Evolutionary conservation across 441 rosid species (phyloP).

Genomic region (Populus hybrid): DNA sequence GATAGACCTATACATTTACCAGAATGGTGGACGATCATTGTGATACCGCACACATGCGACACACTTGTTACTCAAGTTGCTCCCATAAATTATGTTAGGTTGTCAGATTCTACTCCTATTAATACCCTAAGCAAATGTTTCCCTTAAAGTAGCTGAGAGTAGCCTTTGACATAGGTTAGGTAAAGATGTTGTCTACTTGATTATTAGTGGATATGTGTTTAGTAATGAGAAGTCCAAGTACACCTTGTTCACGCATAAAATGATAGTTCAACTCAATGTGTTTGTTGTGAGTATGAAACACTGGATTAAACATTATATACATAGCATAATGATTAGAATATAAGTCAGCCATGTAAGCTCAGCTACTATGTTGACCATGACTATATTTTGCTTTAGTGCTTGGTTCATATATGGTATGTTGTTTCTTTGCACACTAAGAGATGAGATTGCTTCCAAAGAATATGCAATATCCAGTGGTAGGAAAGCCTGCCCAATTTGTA

Average conservation of each 20-base stretch:
- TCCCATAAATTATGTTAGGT: not conserved
- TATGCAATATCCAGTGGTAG: not conserved
- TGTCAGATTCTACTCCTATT: too few species aligned
- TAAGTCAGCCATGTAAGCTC: too few species aligned
- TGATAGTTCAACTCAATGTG: not conserved
- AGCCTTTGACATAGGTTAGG: not conserved
- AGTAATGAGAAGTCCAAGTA: not conserved
- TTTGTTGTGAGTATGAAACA: not conserved
- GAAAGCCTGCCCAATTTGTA: not conserved
- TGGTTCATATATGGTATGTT: not conserved
- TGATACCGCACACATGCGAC: too few species aligned
- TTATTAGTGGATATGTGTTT: not conserved
- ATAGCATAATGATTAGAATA: not conserved
- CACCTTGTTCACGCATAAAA: not conserved
- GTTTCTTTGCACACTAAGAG: not conserved
- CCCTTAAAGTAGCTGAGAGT: not conserved
- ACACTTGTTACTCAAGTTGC: not conserved
- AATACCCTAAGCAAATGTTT: not conserved
- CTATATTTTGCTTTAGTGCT: not conserved
- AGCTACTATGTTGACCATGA: not conserved
- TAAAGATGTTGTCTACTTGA: not conserved
- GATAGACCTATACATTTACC: too few species aligned
- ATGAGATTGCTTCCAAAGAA: not conserved
- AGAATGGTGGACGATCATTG: too few species aligned
- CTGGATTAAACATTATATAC: not conserved